phyloP scores from a whole-genome alignment of 2,329 filamentous ascomycete species.

The Sarocladium brachiariae region DNA sequence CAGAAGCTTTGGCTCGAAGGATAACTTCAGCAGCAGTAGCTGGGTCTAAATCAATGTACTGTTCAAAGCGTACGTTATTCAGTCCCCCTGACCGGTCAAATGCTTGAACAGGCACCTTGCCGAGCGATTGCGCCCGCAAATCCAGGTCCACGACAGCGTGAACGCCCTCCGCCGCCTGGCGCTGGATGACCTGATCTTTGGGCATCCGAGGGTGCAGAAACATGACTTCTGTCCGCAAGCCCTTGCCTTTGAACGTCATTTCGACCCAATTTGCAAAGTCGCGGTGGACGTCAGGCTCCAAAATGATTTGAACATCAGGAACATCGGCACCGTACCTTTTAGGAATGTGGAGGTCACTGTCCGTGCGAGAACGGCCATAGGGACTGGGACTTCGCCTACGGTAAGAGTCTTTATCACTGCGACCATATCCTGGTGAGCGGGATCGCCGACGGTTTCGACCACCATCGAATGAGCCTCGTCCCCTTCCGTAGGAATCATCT shows the following conservation, averaged over 20 bases:
- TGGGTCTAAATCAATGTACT: constrained; percentile 79
- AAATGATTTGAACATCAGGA: constrained; percentile 82
- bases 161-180: constrained; percentile 84
- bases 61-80: constrained; percentile 74
- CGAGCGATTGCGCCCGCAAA: constrained; percentile 57
- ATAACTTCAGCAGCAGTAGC: constrained; percentile 75
- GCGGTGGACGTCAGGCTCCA: constrained; percentile 69
- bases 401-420: constrained; percentile 46
- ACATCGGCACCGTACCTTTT: constrained; percentile 67
- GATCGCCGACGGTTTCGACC: constrained; percentile 54
- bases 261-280: constrained; percentile 83
- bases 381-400: constrained; percentile 67
- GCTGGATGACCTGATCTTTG: constrained; percentile 71
- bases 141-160: constrained; percentile 76
- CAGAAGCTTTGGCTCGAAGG: constrained; percentile 54
- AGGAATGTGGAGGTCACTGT: constrained; percentile 62
- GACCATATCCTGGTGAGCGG: constrained; percentile 51
- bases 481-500: constrained; percentile 53
- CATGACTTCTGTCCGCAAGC: constrained; percentile 71
- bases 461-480: constrained; percentile 34
- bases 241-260: constrained; percentile 62
- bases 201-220: constrained; percentile 71
- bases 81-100: constrained; percentile 75
- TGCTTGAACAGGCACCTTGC: constrained; percentile 73
- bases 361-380: constrained; percentile 38